Evolutionary conservation across 441 rosid genomes (phyloP), one percentile per base, ranked within the genome.

Genomic region (Erodium moschatum): DNA sequence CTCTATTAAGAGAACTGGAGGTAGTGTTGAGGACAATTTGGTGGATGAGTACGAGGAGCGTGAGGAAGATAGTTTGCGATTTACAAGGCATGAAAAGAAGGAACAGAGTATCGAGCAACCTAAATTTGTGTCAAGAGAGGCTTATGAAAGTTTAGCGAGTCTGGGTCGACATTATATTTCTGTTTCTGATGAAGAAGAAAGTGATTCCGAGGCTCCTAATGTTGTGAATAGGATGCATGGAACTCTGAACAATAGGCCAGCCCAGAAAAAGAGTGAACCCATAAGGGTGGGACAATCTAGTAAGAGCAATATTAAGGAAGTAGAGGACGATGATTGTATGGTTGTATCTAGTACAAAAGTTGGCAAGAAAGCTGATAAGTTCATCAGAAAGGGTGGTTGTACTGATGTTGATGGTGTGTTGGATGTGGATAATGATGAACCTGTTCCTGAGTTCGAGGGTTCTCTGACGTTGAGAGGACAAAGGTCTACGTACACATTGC

Each of bases 391-490:
- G 72, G 42, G 75, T 75, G 77, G 71, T 56, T 64, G 16, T 58
- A 67, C 81, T 50, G 16, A 24, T 69, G 72, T 63, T 56, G 67
- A 19, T 65, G 75, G 74, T 56, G 66, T 73, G 75, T 72, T 68
- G 7, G 83, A 81, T 62, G 83, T 72, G 68, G 33, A 16, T 69
- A 62, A 50, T 18, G 76, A 79, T 64, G 81, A 78, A 33, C 70
- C 73, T 67, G 71, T 52, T 70, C 67, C 50, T 33, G 85, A 79
- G 64, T 90, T 81, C 75, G 83, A 83, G 27, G 85, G 78, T 62
- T 81, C 83, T 68, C 70, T 93, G 72, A 73, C 73, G 62, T 81
- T 93, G 74, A 76, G 62, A 71, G 86, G 88, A 68, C 82, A 72
- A 19, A 80, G 73, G 16, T 82, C 73, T 60, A 78, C 86, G 24